A percentile compares a stretch with the other conserved stretches of the same genome.
These are phyloP conservation scores for Candida palmyrensis DNA, from an alignment of 805 yeast genomes.

Conservation along the genomic window DNA sequence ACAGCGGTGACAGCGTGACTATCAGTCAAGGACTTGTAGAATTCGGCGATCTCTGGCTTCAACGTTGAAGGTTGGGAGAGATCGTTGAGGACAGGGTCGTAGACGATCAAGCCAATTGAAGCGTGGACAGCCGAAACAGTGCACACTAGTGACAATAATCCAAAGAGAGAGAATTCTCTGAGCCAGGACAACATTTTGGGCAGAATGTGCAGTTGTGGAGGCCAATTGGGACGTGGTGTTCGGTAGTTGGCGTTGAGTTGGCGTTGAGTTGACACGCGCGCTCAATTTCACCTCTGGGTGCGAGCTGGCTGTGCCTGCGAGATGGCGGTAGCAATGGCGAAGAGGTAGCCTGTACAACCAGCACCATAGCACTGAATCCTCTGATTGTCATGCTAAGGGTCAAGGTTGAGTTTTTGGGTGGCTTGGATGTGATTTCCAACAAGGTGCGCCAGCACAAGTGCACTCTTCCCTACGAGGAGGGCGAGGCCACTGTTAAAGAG, in stretches of 20 bases:
- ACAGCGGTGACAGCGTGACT: slow-evolving; percentile 11
- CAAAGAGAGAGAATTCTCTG: neutral
- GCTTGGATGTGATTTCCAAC: slow-evolving; percentile 74
- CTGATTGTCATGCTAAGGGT: slow-evolving; percentile 18
- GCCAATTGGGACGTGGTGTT: neutral
- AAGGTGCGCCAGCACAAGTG: slow-evolving; percentile 52
- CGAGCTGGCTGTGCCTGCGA: too few species aligned
- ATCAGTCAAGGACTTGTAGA: slow-evolving; percentile 18
- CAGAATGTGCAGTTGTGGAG: neutral
- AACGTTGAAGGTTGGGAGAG: slow-evolving; percentile 11
- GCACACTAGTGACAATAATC: too few species aligned
- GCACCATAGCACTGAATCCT: neutral
- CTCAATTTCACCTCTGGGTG: neutral
- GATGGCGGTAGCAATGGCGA: neutral
- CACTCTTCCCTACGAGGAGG: slow-evolving; percentile 36
- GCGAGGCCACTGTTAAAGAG: slow-evolving; percentile 41
- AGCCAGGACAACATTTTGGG: neutral
- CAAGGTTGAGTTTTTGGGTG: slow-evolving; percentile 57
- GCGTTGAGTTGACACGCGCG: neutral
- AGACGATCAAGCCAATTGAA: slow-evolving; percentile 26
- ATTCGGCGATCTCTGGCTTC: slow-evolving; percentile 13
- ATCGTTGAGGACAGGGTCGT: slow-evolving; percentile 24
- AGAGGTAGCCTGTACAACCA: too few species aligned
- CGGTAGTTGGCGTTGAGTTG: neutral
- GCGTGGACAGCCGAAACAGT: too few species aligned